Evolutionary conservation across 1,139 yeast species (phyloP), one percentile per base, ranked within the genome.

Genomic region (Zygosaccharomyces sapae): DNA sequence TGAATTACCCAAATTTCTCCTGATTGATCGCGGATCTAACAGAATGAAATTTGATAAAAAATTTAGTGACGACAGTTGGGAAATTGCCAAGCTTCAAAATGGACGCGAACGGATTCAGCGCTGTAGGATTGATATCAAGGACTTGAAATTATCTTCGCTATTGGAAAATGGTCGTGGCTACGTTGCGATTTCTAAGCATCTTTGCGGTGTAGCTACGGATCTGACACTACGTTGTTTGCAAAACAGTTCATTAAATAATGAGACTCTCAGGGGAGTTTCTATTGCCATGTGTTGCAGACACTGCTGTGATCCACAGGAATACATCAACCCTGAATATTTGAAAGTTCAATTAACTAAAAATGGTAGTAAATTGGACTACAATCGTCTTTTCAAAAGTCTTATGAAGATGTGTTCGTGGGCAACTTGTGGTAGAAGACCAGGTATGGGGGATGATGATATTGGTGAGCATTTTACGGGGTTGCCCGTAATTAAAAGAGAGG

Each of bases 201-300:
- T 89, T 38, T 89, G 97, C 68, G 97, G 97, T 5, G 95, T 86
- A 4, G 97, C 97, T 1, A 89, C 97, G 0, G 97, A 89, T 63
- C 70, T 89, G 43, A 85, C 96, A 0, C 66, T 89, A 34, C 74
- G 81, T 55, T 85, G 89, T 70, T 62, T 87, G 1, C 53, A 74
- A 27, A 81, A 80, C 49, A 75, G 79, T 22, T 43, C 55, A 5
- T 25, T 45, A 3, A 45, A 57, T 10, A 49, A 52, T 5, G 37
- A 30, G 18, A 44, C 29, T 38, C 64, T 80, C 45, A 66, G 69
- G 1, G 95, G 94, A 0, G 65, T 85, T 49, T 68, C 85, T 38
- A 86, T 89, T 38, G 97, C 97, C n/a, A 82, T 89, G 86, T 89
- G 97, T 61, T 89, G 97, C 65, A 74, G 97, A 50, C 97, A 89